Evolutionary conservation across 345 rosid species (phyloP), one percentile per base, ranked within the genome.

Genomic region (Acer saccharum): DNA sequence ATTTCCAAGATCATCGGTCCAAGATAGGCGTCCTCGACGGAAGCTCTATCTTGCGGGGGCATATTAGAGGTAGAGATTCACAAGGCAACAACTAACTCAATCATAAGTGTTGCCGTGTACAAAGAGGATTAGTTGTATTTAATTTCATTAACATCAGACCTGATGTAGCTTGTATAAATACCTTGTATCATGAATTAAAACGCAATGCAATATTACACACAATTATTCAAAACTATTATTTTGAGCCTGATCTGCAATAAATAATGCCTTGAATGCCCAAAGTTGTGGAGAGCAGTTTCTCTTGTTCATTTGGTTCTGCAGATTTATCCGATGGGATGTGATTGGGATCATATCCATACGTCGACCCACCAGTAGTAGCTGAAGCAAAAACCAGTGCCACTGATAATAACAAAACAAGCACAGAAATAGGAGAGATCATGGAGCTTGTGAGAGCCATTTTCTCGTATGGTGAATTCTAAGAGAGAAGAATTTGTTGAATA

Each of bases 201-300:
- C n/a, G n/a, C n/a, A n/a, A n/a, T n/a, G n/a, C n/a, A n/a, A n/a
- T n/a, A n/a, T n/a, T n/a, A n/a, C n/a, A n/a, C n/a, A n/a, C n/a
- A n/a, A n/a, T n/a, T n/a, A n/a, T n/a, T n/a, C n/a, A n/a, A n/a
- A n/a, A n/a, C n/a, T n/a, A n/a, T n/a, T n/a, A n/a, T n/a, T n/a
- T 79, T 50, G 79, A 57, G 68, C 83, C 84, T 48, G 82, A 80
- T 80, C 81, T 87, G 77, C 97, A 89, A 78, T 87, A 88, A 65
- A 87, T 85, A 78, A 86, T 80, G 55, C 97, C 94, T 81, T 88
- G 90, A 76, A 89, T 80, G 41, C 85, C 91, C 3, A 90, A 82
- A 43, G 82, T 76, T 41, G 88, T 84, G 39, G 89, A 83, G 62
- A 86, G 85, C 16, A 77, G 63, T n/a, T 81, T 80, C 23, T 76